Evolutionary conservation across 352 stramenopile genomes (phyloP).

Genomic region (Pythium graminicola): DNA sequence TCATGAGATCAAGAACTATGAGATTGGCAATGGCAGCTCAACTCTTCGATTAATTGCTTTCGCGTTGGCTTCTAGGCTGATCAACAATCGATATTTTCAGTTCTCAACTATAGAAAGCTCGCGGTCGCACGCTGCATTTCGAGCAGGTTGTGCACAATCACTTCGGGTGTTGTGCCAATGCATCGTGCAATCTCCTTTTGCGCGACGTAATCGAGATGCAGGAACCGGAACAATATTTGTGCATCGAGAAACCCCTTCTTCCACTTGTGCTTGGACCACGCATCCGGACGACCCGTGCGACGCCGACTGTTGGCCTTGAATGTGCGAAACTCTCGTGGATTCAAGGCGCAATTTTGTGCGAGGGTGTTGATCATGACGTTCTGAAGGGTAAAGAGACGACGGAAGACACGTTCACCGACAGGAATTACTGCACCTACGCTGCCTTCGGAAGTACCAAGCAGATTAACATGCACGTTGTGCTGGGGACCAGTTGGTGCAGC

Average conservation of each 20-base stretch:
- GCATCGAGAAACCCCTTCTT: conserved; percentile 85
- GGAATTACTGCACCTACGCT: conserved; percentile 68
- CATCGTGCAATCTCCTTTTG: conserved; percentile 84
- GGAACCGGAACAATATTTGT: conserved; percentile 73
- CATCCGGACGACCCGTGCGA: conserved; percentile 58
- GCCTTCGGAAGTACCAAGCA: conserved; percentile 78
- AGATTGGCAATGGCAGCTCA: too few relatives aligned
- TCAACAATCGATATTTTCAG: too few relatives aligned
- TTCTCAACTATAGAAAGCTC: conserved; percentile 74
- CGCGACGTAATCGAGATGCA: conserved; percentile 78
- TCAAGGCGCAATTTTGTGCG: conserved; percentile 78
- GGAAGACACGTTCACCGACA: conserved; percentile 74
- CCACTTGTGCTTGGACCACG: conserved; percentile 86
- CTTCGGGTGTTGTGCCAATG: conserved; percentile 85
- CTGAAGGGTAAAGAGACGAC: conserved; percentile 81
- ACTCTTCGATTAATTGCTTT: too few relatives aligned
- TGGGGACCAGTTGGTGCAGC: not conserved
- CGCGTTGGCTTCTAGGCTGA: too few relatives aligned
- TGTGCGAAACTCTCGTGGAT: conserved; percentile 79
- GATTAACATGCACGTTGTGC: conserved; percentile 56
- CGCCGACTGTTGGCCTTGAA: conserved; percentile 60
- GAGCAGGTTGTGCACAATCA: conserved; percentile 83
- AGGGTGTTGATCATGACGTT: conserved; percentile 88
- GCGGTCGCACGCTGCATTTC: conserved; percentile 74
- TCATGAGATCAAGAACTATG: too few relatives aligned